A percentile compares a stretch with the other conserved stretches of the same genome.
These are phyloP conservation scores for Remersonia thermophila DNA, from an alignment of 2,329 filamentous ascomycete species.

Conservation along the genomic window DNA sequence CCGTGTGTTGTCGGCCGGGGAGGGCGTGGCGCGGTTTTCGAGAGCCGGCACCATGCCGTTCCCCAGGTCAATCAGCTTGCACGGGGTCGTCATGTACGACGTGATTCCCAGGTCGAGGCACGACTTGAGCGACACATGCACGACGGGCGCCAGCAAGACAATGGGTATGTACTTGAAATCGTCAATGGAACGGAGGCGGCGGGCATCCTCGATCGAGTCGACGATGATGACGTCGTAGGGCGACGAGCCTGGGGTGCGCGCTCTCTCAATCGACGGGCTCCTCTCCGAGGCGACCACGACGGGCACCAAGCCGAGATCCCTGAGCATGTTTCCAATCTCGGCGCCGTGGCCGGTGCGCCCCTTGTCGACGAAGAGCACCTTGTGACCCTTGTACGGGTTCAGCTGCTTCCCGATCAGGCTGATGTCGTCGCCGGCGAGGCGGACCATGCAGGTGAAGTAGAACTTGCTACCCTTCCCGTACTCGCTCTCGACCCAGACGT, in stretches of 20 bases:
- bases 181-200: constrained; percentile 71
- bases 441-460: constrained; percentile 90
- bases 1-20: constrained; percentile 83
- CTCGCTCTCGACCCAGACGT: constrained; percentile 89
- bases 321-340: constrained; percentile 68
- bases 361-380: constrained; percentile 90
- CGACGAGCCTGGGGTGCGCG: constrained; percentile 38
- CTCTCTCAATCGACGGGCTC: constrained; percentile 43
- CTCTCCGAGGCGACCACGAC: constrained; percentile 72
- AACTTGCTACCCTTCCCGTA: constrained; percentile 88
- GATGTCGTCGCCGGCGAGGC: constrained; percentile 68
- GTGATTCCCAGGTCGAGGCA: constrained; percentile 91
- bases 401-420: constrained; percentile 71
- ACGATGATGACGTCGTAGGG: constrained; percentile 93
- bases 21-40: constrained; percentile 83
- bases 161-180: constrained; percentile 98
- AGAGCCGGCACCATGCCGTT: constrained; percentile 94
- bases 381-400: constrained; percentile 80
- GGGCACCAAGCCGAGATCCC: constrained; percentile 65
- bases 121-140: constrained; percentile 85
- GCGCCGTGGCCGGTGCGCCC: constrained; percentile 64
- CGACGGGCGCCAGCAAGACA: constrained; percentile 76
- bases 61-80: constrained; percentile 82
- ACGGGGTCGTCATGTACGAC: constrained; percentile 98
- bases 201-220: constrained; percentile 84